These are phyloP conservation scores for Bothriochloa decipiens DNA, from an alignment of 176 grass and related monocot genomes.

Conservation along the genomic window DNA sequence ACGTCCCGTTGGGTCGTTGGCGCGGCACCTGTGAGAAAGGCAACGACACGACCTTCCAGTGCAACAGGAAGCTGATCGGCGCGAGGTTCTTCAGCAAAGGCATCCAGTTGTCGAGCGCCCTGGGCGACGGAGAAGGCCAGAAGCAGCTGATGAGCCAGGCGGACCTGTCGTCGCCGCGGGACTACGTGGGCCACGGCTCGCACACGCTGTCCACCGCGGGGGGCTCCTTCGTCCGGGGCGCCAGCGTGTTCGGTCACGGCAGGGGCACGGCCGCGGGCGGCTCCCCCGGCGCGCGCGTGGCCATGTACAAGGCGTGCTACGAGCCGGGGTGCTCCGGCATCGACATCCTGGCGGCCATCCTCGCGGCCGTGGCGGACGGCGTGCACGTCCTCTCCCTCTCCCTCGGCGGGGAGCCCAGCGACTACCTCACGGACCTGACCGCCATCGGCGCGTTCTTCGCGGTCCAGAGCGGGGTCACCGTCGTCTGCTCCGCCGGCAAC, in stretches of 20 bases:
- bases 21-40: constrained; percentile 5
- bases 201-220: constrained; percentile 80
- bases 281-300: constrained; percentile 62
- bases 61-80: constrained; percentile 73
- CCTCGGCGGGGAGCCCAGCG: constrained; percentile 18
- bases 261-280: constrained; percentile 66
- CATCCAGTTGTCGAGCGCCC: background rate
- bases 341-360: constrained; percentile 59
- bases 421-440: constrained; percentile 46
- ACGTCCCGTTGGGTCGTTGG: background rate
- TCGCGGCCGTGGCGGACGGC: constrained; percentile 56
- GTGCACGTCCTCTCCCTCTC: constrained; percentile 75
- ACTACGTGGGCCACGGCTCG: constrained; percentile 58
- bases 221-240: constrained; percentile 44
- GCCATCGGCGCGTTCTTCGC: constrained; percentile 67
- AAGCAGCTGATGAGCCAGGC: background rate
- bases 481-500: constrained; percentile 74
- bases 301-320: constrained; percentile 76
- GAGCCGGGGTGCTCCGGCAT: constrained; percentile 43
- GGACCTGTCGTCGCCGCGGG: constrained; percentile 61
- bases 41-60: constrained; percentile 28
- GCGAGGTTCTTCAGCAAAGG: constrained; percentile 63
- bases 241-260: constrained; percentile 52
- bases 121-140: background rate
- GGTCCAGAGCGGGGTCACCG: constrained; percentile 53